These are phyloP conservation scores for Zoysia pacifica DNA, from an alignment of 176 grass and related monocot species.

Conservation along the genomic window DNA sequence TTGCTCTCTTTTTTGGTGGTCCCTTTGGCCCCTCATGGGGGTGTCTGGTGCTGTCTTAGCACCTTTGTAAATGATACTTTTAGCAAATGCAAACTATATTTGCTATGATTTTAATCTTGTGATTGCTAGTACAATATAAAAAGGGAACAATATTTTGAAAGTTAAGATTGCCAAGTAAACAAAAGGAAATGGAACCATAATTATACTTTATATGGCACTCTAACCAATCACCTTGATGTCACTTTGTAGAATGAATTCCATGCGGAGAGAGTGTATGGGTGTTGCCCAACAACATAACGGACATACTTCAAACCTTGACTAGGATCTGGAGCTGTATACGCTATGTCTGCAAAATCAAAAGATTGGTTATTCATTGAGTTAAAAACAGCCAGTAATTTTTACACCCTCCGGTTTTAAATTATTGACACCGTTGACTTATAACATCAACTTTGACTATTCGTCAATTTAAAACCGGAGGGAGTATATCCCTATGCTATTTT, in stretches of 20 bases:
- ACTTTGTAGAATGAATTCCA: constrained; percentile 98
- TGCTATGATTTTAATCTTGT: not conserved
- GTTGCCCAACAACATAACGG: constrained; percentile 75
- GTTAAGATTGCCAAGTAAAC: not conserved
- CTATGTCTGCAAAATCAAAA: constrained; percentile 74
- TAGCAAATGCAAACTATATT: too few relatives aligned
- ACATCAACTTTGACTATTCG: too few relatives aligned
- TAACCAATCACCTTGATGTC: constrained; percentile 68
- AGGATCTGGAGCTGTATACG: constrained; percentile 79
- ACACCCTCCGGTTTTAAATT: too few relatives aligned
- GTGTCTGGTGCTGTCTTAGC: too few relatives aligned
- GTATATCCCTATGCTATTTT: not conserved
- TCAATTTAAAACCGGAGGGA: too few relatives aligned
- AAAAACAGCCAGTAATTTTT: not conserved
- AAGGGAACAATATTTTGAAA: not conserved
- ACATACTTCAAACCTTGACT: constrained; percentile 94
- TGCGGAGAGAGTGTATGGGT: constrained; percentile 71
- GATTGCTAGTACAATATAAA: not conserved
- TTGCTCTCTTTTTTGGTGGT: too few relatives aligned
- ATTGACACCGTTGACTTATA: too few relatives aligned
- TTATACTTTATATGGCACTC: not conserved
- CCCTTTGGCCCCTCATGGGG: too few relatives aligned
- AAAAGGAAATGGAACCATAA: not conserved
- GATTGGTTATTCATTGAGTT: constrained; percentile 16
- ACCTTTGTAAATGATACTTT: too few relatives aligned